Evolutionary conservation across 805 yeast species (phyloP), one percentile per base, ranked within the genome.

Genomic region (Yamadazyma laniorum): DNA sequence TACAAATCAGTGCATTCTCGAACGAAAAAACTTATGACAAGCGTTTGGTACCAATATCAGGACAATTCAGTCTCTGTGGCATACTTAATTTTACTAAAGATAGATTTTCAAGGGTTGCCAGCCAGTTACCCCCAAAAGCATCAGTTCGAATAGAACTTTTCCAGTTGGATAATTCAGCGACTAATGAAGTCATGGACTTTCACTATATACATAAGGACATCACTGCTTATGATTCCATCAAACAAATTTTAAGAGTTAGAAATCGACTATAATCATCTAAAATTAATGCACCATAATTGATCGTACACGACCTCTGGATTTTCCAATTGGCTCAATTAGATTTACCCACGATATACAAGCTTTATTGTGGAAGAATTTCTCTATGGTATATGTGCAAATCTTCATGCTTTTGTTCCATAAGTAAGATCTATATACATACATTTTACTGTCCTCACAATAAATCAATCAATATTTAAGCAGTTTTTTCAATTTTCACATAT

Each of bases 221-320:
- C 15, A 53, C 72, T 3, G 58, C 75, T 11, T 53, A 53, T 21
- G 77, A 74, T 35, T 53, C 74, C n/a, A 57, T 66, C 23, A 49
- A 52, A 14, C 79, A 72, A 42, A 44, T 43, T 13, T 16, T 46
- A n/a, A 25, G 39, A 27, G 40, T 29, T 11, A 34, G 29, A 29
- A 28, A 34, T 11, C 16, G 27, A 32, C 9, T 21, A 9, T 21
- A 21, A 9, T 21, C 29, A n/a, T n/a, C 8, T 26, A 15, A 26
- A 7, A 22, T 8, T 8, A 26, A 26, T 26, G 29, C 29, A 26
- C 12, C 7, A 22, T 22, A 8, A 26, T 8, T 26, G 29, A 6
- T n/a, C 29, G 29, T 26, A 7, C 29, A 26, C 29, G 8, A 26
- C 29, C 8, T 26, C 13, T n/a, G n/a, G n/a, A n/a, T n/a, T n/a